Conservation (phyloP, 2,329 filamentous ascomycete genomes). For the Fusarium metavorans region DNA sequence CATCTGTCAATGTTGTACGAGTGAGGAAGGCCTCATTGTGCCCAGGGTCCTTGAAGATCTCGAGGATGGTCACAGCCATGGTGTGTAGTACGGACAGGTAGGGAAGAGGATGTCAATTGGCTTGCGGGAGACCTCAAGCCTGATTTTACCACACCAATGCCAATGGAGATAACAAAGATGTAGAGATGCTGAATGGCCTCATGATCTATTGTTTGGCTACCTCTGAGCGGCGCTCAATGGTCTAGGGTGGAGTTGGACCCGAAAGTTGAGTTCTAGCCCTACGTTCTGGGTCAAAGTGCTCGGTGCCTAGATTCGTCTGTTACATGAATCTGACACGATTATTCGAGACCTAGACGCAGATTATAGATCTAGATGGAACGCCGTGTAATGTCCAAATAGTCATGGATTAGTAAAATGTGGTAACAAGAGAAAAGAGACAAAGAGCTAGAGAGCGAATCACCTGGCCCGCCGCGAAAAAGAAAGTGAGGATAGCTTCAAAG, state of each 20-base stretch:
- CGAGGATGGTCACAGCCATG: neutral
- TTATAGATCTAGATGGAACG: neutral
- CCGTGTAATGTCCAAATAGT: neutral
- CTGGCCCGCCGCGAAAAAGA: neutral
- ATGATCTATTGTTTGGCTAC: neutral
- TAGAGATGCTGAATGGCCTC: neutral
- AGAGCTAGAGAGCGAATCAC: neutral
- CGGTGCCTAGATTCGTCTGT: neutral
- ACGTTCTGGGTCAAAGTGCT: neutral
- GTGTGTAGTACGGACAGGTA: neutral
- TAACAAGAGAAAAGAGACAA: neutral
- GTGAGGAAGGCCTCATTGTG: neutral
- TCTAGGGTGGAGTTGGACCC: neutral
- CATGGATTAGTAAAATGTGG: neutral
- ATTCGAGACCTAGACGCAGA: neutral
- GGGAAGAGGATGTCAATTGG: neutral
- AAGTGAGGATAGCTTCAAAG: neutral
- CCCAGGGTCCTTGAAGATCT: neutral
- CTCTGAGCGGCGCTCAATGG: neutral
- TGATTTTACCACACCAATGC: neutral
- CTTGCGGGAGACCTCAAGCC: neutral
- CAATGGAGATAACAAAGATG: neutral
- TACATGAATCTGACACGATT: neutral
- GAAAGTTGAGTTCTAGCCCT: neutral
- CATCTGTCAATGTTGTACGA: neutral